Base-by-base conservation (phyloP, 2,329 filamentous ascomycete species). In the Botryotinia narcissicola region DNA sequence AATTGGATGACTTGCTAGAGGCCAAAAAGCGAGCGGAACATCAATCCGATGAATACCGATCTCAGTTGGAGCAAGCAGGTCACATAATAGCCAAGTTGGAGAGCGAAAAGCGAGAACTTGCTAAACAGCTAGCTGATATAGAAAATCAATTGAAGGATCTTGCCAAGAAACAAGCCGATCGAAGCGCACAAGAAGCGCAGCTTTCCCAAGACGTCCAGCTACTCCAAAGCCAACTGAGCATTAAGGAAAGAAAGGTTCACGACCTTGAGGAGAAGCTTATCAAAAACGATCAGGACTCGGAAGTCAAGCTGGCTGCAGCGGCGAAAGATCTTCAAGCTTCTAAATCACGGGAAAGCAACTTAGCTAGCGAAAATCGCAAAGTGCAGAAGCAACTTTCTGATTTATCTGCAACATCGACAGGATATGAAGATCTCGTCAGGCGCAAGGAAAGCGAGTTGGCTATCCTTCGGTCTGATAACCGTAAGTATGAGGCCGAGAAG, bases 361-460 rank as follows among this genome's bases (percentile, higher is more conserved):
- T 98, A 1, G 82, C 90, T 2, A 90, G 91, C 8, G 95, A 99
- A 80, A 97, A 97, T 77, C 88, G 90, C 20, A 90, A 92, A 62
- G 89, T 97, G 64, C 92, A 97, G 71, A 89, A 94, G 78, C 94
- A 98, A 79, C 90, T 99, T 71, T 88, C 92, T 0, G 91, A 97
- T 77, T 85, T 99, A 29, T 96, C 96, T 0, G 91, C 93, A 67
- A 98, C 95, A 0, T 97, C 95, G 0, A 97, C 94, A 0, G 94
- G 95, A 80, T 98, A 97, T 77, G 96, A 99, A 82, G 95, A 98
- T 78, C 88, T 98, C 61, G 92, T 99, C 37, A 89, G 94, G 37
- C 91, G 93, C 74, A 99, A 98, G 81, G 96, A 99, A 81, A 97
- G 95, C 81, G 97, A 99, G 80, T 85, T 99, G 32, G 88, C 92